Evolutionary conservation across 2,329 filamentous ascomycete genomes (phyloP).

Genomic region (Periconia macrospinosa): DNA sequence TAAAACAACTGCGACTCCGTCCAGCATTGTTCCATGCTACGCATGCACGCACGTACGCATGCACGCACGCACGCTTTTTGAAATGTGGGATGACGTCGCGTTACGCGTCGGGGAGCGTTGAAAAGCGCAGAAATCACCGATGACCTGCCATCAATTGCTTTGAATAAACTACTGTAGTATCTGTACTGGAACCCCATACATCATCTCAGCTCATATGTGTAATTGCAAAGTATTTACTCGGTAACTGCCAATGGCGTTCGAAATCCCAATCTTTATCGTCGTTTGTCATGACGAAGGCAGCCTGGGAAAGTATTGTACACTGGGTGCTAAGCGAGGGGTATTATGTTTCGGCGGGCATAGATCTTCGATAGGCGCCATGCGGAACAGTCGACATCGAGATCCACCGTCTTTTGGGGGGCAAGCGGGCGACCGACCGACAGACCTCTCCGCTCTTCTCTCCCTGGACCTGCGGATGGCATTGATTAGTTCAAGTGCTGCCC

Average conservation of each 20-base stretch:
- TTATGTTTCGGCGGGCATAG: not conserved
- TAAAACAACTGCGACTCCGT: too few relatives aligned
- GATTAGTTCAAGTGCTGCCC: not conserved
- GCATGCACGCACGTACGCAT: not conserved
- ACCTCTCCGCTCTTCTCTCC: not conserved
- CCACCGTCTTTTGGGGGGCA: not conserved
- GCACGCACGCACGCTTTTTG: not conserved
- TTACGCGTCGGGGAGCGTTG: too few relatives aligned
- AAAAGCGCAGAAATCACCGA: too few relatives aligned
- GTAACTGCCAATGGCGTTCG: not conserved
- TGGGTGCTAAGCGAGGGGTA: not conserved
- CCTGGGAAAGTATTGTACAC: not conserved
- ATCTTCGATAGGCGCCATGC: not conserved
- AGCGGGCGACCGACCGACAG: not conserved
- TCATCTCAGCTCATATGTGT: not conserved
- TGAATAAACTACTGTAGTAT: too few relatives aligned
- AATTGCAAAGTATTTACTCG: not conserved
- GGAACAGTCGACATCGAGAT: not conserved
- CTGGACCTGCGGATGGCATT: too few relatives aligned
- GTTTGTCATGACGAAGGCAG: too few relatives aligned
- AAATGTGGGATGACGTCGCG: not conserved
- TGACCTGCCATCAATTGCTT: too few relatives aligned
- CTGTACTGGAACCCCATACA: too few relatives aligned
- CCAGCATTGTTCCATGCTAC: too few relatives aligned
- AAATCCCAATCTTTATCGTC: too few relatives aligned